A percentile compares a stretch with the other conserved stretches of the same genome.
These are phyloP conservation scores for Lipomyces anomalus DNA, from an alignment of 805 yeast species.

Conservation along the genomic window DNA sequence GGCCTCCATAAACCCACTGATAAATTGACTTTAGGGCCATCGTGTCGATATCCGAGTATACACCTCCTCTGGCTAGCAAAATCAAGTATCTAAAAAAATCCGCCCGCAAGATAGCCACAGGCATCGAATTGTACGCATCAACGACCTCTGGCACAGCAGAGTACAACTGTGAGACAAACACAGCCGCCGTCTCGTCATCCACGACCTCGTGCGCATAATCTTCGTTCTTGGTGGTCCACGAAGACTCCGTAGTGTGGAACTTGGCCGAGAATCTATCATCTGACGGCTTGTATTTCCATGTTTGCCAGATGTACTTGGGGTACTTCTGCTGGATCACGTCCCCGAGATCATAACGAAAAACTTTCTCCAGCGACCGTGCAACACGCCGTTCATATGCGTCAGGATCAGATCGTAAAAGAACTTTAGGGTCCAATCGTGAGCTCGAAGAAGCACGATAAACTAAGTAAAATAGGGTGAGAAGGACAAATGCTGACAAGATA, in stretches of 20 bases:
- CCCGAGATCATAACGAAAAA: slow-evolving; percentile 66
- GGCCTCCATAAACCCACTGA: slow-evolving; percentile 61
- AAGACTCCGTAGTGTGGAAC: slow-evolving; percentile 45
- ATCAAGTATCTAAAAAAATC: slow-evolving; percentile 90
- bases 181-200: slow-evolving; percentile 60
- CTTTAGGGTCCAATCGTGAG: too few species aligned
- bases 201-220: slow-evolving; percentile 66
- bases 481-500: too few species aligned
- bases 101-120: slow-evolving; percentile 77
- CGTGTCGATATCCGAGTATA: slow-evolving; percentile 90
- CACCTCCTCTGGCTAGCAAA: slow-evolving; percentile 85
- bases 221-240: slow-evolving; percentile 62
- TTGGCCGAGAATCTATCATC: slow-evolving; percentile 52
- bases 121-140: slow-evolving; percentile 69
- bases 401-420: neutral
- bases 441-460: too few species aligned
- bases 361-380: slow-evolving; percentile 50
- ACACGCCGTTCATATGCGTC: slow-evolving; percentile 36
- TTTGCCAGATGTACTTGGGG: slow-evolving; percentile 86
- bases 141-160: slow-evolving; percentile 69
- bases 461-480: too few species aligned
- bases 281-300: slow-evolving; percentile 71
- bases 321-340: slow-evolving; percentile 41
- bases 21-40: slow-evolving; percentile 62
- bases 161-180: slow-evolving; percentile 52